phyloP scores from a whole-genome alignment of 2,329 filamentous ascomycete genomes.

The Exophiala viscosa region DNA sequence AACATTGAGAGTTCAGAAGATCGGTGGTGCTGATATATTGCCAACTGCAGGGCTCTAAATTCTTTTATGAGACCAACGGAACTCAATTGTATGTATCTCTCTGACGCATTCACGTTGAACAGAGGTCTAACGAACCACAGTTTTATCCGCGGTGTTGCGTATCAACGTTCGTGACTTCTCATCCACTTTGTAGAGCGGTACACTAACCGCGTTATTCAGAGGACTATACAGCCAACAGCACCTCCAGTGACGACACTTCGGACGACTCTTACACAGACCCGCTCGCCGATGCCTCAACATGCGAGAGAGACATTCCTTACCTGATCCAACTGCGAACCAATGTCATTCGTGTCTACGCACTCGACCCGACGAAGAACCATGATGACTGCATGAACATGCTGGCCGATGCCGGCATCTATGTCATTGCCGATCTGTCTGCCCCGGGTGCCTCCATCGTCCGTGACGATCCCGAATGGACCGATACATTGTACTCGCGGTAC shows the following conservation, averaged over 20 bases:
- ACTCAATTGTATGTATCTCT: conserved; percentile 60
- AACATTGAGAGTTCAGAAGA: not conserved
- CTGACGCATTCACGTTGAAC: not conserved
- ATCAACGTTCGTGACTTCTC: conserved; percentile 57
- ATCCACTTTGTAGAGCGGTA: conserved; percentile 1
- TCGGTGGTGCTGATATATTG: conserved; percentile 20
- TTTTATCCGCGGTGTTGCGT: conserved; percentile 90
- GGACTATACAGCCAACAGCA: conserved; percentile 55
- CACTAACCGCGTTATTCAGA: conserved; percentile 38
- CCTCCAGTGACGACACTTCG: conserved; percentile 2
- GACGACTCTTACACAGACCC: conserved; percentile 71
- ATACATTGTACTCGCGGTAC: conserved; percentile 75
- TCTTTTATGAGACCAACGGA: conserved; percentile 82
- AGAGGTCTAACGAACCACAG: conserved; percentile 34
- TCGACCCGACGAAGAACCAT: conserved; percentile 77
- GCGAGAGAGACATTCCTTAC: conserved; percentile 81
- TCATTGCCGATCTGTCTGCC: conserved; percentile 85
- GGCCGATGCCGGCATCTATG: conserved; percentile 83
- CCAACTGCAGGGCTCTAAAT: conserved; percentile 64
- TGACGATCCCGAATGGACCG: conserved; percentile 72
- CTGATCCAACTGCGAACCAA: conserved; percentile 79
- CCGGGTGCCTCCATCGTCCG: conserved; percentile 82
- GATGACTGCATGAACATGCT: conserved; percentile 78
- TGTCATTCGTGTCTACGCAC: conserved; percentile 89
- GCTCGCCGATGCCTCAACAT: conserved; percentile 66